phyloP scores from a whole-genome alignment of 225 moss, liverwort and hornwort genomes.

The Pleurozium schreberi region DNA sequence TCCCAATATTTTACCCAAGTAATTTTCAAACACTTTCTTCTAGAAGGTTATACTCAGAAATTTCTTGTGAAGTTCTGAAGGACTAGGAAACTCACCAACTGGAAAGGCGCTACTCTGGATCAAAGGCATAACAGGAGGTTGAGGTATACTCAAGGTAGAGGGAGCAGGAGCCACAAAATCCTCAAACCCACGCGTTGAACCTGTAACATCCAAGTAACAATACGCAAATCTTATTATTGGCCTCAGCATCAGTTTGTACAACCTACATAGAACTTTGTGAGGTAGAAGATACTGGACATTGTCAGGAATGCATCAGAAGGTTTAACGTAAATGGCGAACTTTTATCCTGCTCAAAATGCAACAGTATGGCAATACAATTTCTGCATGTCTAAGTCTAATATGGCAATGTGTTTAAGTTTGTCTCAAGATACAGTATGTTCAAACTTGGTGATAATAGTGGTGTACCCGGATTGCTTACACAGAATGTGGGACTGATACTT shows the following conservation, averaged over 20 bases:
- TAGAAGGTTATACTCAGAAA: neutral
- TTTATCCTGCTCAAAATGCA: neutral
- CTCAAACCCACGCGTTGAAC: constrained; percentile 41
- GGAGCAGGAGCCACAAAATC: constrained; percentile 18
- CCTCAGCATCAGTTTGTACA: neutral
- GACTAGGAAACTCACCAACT: constrained; percentile 14
- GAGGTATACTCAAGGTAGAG: constrained; percentile 6
- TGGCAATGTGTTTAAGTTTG: neutral
- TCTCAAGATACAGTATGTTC: neutral
- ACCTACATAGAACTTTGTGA: too few relatives aligned
- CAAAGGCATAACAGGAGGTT: constrained; percentile 3
- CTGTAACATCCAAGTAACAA: constrained; percentile 7
- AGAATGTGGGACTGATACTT: constrained; percentile 53
- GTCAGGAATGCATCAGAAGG: too few relatives aligned
- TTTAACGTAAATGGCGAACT: too few relatives aligned
- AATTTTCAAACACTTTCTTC: neutral
- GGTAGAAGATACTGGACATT: too few relatives aligned
- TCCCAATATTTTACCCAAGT: neutral
- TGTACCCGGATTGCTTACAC: neutral
- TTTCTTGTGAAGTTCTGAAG: neutral
- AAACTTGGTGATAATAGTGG: neutral
- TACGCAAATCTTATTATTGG: neutral
- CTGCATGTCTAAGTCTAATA: neutral
- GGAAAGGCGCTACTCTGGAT: constrained; percentile 15
- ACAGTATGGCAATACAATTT: too few relatives aligned